Evolutionary conservation across 768 basidiomycete genomes (phyloP).

Genomic region (Trametes maxima): DNA sequence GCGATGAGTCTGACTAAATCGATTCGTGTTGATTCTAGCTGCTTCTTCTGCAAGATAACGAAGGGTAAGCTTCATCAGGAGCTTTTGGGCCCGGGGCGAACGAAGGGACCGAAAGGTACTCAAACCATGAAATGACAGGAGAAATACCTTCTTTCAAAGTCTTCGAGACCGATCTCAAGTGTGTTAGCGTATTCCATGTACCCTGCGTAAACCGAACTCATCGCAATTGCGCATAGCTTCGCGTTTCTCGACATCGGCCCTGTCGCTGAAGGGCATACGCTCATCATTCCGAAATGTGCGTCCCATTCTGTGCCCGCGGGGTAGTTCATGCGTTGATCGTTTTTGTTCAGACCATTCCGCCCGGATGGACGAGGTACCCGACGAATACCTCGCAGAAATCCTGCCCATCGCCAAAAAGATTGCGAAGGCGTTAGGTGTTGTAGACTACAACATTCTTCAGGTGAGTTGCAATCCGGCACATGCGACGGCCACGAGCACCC

Average conservation of each 20-base stretch:
- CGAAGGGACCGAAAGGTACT: background rate
- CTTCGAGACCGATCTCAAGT: conserved; percentile 69
- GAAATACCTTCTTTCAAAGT: conserved; percentile 90
- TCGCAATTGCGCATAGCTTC: conserved; percentile 32
- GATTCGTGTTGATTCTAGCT: conserved; percentile 34
- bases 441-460: conserved; percentile 87
- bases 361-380: conserved; percentile 85
- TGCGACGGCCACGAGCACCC: no score
- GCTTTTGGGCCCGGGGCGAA: background rate
- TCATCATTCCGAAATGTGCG: conserved; percentile 91
- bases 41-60: conserved; percentile 95
- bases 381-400: conserved; percentile 75
- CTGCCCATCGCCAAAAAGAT: conserved; percentile 89
- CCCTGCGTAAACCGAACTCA: background rate
- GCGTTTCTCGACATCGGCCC: conserved; percentile 94
- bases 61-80: conserved; percentile 51
- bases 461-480: conserved; percentile 29
- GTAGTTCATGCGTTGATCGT: background rate
- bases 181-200: background rate
- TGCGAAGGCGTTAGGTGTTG: conserved; percentile 67
- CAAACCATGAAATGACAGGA: conserved; percentile 45
- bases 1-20: background rate
- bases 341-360: conserved; percentile 68
- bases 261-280: conserved; percentile 81
- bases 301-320: no score